These are phyloP conservation scores for Cladophialophora chaetospira DNA, from an alignment of 2,329 filamentous ascomycete species.

Conservation along the genomic window DNA sequence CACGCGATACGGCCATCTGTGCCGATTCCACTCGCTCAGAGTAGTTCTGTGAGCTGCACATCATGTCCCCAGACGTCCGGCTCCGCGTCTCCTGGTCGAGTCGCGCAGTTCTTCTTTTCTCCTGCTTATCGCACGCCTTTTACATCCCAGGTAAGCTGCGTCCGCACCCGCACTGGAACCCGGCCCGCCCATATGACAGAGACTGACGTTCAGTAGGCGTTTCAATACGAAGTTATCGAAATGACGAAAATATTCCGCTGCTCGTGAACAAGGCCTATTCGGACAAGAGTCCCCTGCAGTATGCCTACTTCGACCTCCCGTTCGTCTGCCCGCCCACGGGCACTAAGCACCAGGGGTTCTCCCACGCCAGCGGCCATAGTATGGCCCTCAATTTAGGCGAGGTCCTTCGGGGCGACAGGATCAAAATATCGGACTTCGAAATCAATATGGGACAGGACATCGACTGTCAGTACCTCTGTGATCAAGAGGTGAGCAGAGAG, in stretches of 20 bases:
- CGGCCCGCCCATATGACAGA: background rate
- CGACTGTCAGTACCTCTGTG: conserved; percentile 73
- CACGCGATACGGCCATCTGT: conserved; percentile 49
- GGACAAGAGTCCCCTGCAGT: conserved; percentile 85
- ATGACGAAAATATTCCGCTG: conserved; percentile 77
- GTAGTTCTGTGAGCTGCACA: conserved; percentile 22
- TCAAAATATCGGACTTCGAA: conserved; percentile 81
- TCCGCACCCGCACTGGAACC: background rate
- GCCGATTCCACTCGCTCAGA: conserved; percentile 55
- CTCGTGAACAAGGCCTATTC: conserved; percentile 91
- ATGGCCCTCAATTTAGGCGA: conserved; percentile 84
- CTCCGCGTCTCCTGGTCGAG: conserved; percentile 36
- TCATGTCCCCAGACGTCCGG: conserved; percentile 34
- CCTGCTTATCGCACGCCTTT: conserved; percentile 65
- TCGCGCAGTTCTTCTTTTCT: conserved; percentile 48
- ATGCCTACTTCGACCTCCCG: conserved; percentile 84
- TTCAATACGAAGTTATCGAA: conserved; percentile 77
- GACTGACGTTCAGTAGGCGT: conserved; percentile 59
- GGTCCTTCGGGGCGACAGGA: conserved; percentile 82
- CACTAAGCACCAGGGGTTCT: conserved; percentile 63
- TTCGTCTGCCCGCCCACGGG: conserved; percentile 83
- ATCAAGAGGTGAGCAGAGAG: conserved; percentile 62
- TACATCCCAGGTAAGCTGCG: conserved; percentile 76
- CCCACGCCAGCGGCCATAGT: conserved; percentile 73
- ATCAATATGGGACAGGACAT: conserved; percentile 75